Conservation (phyloP, 2,329 filamentous ascomycete species). For the Aureobasidium namibiae region DNA sequence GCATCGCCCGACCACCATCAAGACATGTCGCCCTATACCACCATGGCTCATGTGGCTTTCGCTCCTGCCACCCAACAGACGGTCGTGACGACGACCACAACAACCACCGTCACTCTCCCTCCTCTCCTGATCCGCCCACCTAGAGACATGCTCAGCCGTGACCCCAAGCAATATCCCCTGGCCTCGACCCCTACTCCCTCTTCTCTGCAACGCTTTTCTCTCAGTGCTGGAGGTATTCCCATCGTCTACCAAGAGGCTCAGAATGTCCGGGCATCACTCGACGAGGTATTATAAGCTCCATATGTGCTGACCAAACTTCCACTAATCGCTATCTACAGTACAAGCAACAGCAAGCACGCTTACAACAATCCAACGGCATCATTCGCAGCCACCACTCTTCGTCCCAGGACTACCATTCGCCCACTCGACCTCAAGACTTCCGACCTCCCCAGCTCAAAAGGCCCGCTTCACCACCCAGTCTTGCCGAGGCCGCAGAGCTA, state of each 20-base stretch:
- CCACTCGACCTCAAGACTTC: background rate
- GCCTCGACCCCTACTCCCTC: constrained; percentile 74
- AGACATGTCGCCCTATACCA: constrained; percentile 23
- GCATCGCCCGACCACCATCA: constrained; percentile 14
- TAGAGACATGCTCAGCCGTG: constrained; percentile 60
- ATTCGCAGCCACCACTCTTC: constrained; percentile 1
- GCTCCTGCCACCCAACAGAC: constrained; percentile 57
- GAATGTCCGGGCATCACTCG: constrained; percentile 43
- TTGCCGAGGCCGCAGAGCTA: constrained; percentile 45
- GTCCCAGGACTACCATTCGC: background rate
- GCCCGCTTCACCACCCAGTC: constrained; percentile 32
- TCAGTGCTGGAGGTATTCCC: constrained; percentile 56
- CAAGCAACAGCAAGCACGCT: constrained; percentile 14
- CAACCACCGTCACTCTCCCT: constrained; percentile 72
- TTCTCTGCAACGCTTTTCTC: constrained; percentile 67
- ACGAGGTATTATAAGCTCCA: constrained; percentile 38
- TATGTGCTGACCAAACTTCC: background rate
- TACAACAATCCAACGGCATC: constrained; percentile 10
- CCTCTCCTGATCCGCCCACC: constrained; percentile 73
- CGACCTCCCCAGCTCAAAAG: background rate
- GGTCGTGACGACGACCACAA: constrained; percentile 82
- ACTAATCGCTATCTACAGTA: constrained; percentile 6
- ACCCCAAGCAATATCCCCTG: constrained; percentile 84
- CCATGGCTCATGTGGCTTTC: constrained; percentile 53
- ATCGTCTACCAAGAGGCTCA: constrained; percentile 58